A percentile compares a stretch with the other conserved stretches of the same genome.
These are phyloP conservation scores for Rehmannia glutinosa DNA, from an alignment of 257 asterid genomes.

Conservation along the genomic window DNA sequence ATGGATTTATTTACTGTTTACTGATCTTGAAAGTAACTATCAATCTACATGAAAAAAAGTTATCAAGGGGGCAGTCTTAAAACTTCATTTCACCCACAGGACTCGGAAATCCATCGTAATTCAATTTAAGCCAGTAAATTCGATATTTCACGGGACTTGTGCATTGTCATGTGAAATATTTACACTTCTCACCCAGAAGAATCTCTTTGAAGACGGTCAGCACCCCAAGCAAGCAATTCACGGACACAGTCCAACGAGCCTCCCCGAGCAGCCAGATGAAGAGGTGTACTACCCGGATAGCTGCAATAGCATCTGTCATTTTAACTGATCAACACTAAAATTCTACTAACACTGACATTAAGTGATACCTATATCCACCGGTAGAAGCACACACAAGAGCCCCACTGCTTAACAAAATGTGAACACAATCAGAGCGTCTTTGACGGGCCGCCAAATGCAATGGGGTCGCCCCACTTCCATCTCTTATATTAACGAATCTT, in stretches of 20 bases:
- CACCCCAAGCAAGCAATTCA: constrained; percentile 80
- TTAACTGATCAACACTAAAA: not conserved
- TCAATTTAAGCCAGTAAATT: not conserved
- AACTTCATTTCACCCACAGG: not conserved
- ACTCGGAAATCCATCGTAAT: not conserved
- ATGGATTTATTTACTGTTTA: not conserved
- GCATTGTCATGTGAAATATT: no score
- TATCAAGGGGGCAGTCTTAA: no score
- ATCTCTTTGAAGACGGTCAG: constrained; percentile 76
- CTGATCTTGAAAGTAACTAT: no score
- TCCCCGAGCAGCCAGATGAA: constrained; percentile 84
- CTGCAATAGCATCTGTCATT: constrained; percentile 28
- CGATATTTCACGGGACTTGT: no score
- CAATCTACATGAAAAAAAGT: no score
- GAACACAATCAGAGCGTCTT: constrained; percentile 60
- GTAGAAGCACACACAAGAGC: constrained; percentile 76
- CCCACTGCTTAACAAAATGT: constrained; percentile 48
- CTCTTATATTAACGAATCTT: constrained; percentile 72
- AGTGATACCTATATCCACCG: constrained; percentile 70
- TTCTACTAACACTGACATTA: no score
- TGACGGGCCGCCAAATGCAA: constrained; percentile 88
- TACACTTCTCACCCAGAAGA: constrained; percentile 51
- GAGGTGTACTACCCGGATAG: constrained; percentile 70
- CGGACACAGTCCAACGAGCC: constrained; percentile 82
- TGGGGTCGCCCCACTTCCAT: constrained; percentile 78